Base-by-base conservation (phyloP, 495 filamentous ascomycete genomes). In the Hypoxylon cercidicola region DNA sequence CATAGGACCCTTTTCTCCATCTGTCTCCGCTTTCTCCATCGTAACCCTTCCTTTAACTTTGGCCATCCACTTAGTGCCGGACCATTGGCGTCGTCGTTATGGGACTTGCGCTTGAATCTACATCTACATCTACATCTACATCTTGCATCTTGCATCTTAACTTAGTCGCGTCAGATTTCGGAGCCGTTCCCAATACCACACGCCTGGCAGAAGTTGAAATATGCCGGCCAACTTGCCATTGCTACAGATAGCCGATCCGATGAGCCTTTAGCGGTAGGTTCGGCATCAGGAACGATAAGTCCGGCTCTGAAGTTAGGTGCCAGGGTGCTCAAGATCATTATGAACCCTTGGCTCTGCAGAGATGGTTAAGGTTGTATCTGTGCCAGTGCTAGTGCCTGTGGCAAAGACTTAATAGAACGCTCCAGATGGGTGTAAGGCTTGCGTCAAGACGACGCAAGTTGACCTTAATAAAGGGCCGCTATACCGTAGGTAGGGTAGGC, bases 391-490 rank as follows among this genome's bases (percentile, higher is more conserved):
- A 34, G 55, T 35, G 37, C 16, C 37, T 28, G 30, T 32, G 30
- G 30, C 30, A 32, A 32, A 47, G 4, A 40, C 37, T 16, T 35
- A 59, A 56, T 60, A 52, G 55, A 63, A 43, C 55, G 65, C 28
- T 50, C 60, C 48, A 63, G 59, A 54, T 44, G 32, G 28, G 60
- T 46, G 65, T 68, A 68, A 68, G 20, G 11, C 45, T 51, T 68
- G 65, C 65, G 65, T 68, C 60, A 57, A 28, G 44, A 56, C 45
- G 55, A 68, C 65, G 65, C 60, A 68, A 19, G 44, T 54, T 39
- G 48, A 1, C 57, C 41, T 49, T 18, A 5, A 41, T 34, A 62
- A 25, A 53, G 28, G 15, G 23, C 35, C 37, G 49, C 23, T 48
- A 62, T 48, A 46, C 52, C 52, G 55, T 34, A 46, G 34, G 15